Evolutionary conservation across 2,329 filamentous ascomycete genomes (phyloP).

Genomic region (Venturia effusa): DNA sequence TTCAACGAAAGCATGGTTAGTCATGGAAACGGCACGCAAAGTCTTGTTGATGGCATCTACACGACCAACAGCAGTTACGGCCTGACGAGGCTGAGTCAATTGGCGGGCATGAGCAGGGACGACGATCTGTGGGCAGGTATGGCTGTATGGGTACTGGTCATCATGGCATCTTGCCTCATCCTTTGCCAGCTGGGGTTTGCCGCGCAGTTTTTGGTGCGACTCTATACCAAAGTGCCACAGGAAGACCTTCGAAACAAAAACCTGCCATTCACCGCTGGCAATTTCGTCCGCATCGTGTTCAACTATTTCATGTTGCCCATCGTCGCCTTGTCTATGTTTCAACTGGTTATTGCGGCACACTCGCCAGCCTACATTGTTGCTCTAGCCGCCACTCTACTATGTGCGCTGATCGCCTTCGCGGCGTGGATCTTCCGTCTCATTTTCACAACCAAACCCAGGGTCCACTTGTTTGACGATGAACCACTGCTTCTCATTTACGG

Average conservation of each 20-base stretch:
- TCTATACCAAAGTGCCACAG: constrained; percentile 59
- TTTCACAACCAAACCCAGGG: constrained; percentile 66
- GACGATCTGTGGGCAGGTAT: constrained; percentile 89
- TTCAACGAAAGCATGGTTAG: constrained; percentile 87
- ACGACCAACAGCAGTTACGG: constrained; percentile 67
- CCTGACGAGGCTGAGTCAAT: constrained; percentile 65
- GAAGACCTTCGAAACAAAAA: constrained; percentile 89
- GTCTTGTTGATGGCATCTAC: constrained; percentile 78
- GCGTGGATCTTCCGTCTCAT: constrained; percentile 75
- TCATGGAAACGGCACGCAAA: constrained; percentile 52
- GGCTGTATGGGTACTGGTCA: constrained; percentile 78
- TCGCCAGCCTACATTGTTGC: constrained; percentile 63
- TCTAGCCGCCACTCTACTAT: constrained; percentile 63
- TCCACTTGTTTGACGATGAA: constrained; percentile 86
- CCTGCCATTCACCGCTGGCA: constrained; percentile 58
- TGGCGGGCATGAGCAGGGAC: constrained; percentile 66
- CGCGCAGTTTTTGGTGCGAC: constrained; percentile 63
- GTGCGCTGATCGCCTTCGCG: constrained; percentile 61
- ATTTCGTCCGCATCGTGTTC: constrained; percentile 67
- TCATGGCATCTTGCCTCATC: constrained; percentile 56
- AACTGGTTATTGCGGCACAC: constrained; percentile 62
- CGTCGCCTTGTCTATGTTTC: constrained; percentile 78
- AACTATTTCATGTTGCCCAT: constrained; percentile 87
- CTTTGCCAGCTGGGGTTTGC: constrained; percentile 69
- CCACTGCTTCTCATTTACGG: constrained; percentile 83